A percentile compares a stretch with the other conserved stretches of the same genome.
These are phyloP conservation scores for Saturnispora sanitii DNA, from an alignment of 805 yeast genomes.

Conservation along the genomic window DNA sequence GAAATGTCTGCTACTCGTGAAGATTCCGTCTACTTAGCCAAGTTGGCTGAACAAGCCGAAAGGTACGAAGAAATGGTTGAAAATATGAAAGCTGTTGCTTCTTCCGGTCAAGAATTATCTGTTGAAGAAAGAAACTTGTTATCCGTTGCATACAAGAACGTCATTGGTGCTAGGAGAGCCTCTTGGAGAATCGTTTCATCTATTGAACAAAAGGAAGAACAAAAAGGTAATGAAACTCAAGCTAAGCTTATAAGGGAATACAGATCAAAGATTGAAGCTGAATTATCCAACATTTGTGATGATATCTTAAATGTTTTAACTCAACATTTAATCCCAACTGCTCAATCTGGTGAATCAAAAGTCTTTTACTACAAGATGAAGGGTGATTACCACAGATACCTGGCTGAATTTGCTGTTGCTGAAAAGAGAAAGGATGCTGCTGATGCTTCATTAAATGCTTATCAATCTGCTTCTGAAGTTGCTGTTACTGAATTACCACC, in stretches of 20 bases:
- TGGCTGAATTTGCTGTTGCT: constrained; percentile 90
- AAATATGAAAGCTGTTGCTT: constrained; percentile 95
- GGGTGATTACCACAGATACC: constrained; percentile 98
- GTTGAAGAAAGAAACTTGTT: constrained; percentile 97
- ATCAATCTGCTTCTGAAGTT: constrained; percentile 91
- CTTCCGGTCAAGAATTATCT: constrained; percentile 87
- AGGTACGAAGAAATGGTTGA: constrained; percentile 99
- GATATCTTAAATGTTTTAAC: constrained; percentile 84
- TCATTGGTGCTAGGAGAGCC: constrained; percentile 98
- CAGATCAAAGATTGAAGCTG: constrained; percentile 89
- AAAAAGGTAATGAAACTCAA: constrained; percentile 88
- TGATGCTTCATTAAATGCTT: constrained; percentile 84
- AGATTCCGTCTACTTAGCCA: constrained; percentile 96
- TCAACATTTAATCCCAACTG: constrained; percentile 84
- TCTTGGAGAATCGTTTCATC: constrained; percentile 99
- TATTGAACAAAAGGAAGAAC: constrained; percentile 96
- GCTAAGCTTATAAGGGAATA: constrained; percentile 84
- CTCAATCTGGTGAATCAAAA: constrained; percentile 94
- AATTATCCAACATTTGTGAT: constrained; percentile 86
- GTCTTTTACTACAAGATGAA: constrained; percentile 98
- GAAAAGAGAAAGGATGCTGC: constrained; percentile 92
- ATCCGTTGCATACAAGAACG: constrained; percentile 96
- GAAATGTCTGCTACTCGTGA: constrained; percentile 81
- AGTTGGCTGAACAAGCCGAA: constrained; percentile 98
- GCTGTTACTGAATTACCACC: constrained; percentile 96